Conservation (phyloP, 768 basidiomycete genomes). For the Crassisporium funariophilum region DNA sequence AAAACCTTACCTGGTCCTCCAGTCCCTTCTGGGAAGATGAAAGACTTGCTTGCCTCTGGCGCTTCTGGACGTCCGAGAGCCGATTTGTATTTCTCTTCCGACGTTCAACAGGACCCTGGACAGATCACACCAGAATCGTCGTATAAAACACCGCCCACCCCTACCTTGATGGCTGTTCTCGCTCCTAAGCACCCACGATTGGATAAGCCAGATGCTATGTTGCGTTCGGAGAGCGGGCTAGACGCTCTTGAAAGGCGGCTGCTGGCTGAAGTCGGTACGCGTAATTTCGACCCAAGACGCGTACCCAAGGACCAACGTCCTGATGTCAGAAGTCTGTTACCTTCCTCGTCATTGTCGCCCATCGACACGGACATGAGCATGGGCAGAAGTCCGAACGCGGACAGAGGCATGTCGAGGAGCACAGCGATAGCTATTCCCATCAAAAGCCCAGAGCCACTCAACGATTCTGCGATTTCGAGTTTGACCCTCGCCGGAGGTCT, state of each 20-base stretch:
- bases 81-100: conserved; percentile 16
- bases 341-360: too few species aligned
- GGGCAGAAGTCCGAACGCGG: conserved; percentile 2
- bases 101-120: conserved; percentile 7
- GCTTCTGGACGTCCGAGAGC: conserved; percentile 26
- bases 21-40: conserved; percentile 46
- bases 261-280: conserved; percentile 73
- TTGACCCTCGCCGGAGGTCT: conserved; percentile 42
- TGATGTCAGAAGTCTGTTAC: conserved; percentile 36
- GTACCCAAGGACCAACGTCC: conserved; percentile 27
- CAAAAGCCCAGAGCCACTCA: conserved; percentile 37
- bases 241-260: conserved; percentile 74
- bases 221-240: conserved; percentile 53
- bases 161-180: conserved; percentile 45
- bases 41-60: conserved; percentile 33
- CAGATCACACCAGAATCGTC: conserved; percentile 25
- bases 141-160: conserved; percentile 52
- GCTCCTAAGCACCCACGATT: conserved; percentile 19
- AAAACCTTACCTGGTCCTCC: conserved; percentile 68
- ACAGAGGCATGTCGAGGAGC: too few species aligned
- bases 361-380: conserved; percentile 17
- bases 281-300: conserved; percentile 39
- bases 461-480: conserved; percentile 60
- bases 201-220: conserved; percentile 12
- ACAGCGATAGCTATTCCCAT: conserved; percentile 38